phyloP scores from a whole-genome alignment of 768 basidiomycete species.

The Pleurotus giganteus region DNA sequence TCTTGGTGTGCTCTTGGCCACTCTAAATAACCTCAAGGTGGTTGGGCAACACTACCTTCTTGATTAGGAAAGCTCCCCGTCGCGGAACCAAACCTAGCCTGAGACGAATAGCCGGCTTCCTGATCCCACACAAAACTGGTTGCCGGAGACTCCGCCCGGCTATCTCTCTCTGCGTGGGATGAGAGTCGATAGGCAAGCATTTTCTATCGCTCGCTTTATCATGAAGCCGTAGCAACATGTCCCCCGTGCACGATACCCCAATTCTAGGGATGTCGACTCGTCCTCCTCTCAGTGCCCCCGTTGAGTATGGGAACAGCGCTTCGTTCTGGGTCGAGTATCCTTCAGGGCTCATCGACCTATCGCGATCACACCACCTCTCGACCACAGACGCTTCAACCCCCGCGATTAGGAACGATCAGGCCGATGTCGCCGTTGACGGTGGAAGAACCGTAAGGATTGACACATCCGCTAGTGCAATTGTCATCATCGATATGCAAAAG shows the following conservation, averaged over 20 bases:
- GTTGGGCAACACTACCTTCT: too few species aligned
- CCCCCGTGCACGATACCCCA: slow-evolving; percentile 33
- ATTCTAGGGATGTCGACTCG: slow-evolving; percentile 45
- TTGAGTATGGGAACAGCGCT: slow-evolving; percentile 52
- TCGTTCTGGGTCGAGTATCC: slow-evolving; percentile 73
- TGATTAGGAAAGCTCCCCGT: too few species aligned
- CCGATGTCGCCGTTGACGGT: slow-evolving; percentile 55
- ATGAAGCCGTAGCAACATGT: slow-evolving; percentile 5
- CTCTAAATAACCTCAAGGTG: too few species aligned
- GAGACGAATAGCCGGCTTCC: too few species aligned
- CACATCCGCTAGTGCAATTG: slow-evolving; percentile 47
- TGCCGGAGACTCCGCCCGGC: background rate
- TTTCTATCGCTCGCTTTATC: background rate
- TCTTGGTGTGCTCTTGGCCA: too few species aligned
- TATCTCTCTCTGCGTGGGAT: background rate
- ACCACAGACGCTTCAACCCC: slow-evolving; percentile 21
- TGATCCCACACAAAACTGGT: background rate
- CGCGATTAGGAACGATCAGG: slow-evolving; percentile 34
- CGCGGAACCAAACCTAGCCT: too few species aligned
- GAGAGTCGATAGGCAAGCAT: background rate
- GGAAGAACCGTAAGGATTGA: slow-evolving; percentile 50
- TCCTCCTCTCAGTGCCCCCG: slow-evolving; percentile 41
- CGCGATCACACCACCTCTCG: slow-evolving; percentile 42
- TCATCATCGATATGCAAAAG: slow-evolving; percentile 80
- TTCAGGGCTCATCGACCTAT: slow-evolving; percentile 59